These are phyloP conservation scores for Darksidea phi DNA, from an alignment of 495 filamentous ascomycete genomes.

Conservation along the genomic window DNA sequence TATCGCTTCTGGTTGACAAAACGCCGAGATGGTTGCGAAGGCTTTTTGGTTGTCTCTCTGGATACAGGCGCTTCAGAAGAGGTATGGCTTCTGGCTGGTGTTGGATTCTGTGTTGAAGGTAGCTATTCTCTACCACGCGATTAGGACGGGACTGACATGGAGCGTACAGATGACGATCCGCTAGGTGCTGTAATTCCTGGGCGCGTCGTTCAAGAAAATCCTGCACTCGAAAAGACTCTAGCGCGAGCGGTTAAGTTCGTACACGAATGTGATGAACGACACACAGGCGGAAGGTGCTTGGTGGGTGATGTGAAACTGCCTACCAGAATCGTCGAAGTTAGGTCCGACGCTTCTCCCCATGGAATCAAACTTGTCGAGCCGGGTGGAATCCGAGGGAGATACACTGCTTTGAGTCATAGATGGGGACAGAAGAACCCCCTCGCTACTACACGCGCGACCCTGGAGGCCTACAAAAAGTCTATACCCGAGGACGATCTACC, in stretches of 20 bases:
- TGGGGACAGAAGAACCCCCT: conserved; percentile 5
- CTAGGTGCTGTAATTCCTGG: background rate
- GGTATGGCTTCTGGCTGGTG: conserved; percentile 3
- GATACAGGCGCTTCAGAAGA: background rate
- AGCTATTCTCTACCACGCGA: background rate
- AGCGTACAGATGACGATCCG: background rate
- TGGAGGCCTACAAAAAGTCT: background rate
- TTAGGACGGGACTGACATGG: background rate
- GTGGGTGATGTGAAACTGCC: background rate
- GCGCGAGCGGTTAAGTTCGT: background rate
- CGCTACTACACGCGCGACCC: background rate
- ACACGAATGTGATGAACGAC: background rate
- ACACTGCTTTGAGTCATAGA: conserved; percentile 4
- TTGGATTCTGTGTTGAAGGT: conserved; percentile 20
- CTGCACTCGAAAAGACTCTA: background rate
- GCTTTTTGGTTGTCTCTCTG: conserved; percentile 9
- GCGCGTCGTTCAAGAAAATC: conserved; percentile 2
- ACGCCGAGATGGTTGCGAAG: background rate
- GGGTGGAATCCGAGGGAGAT: background rate
- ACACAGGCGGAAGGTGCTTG: background rate
- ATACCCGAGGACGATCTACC: conserved; percentile 2
- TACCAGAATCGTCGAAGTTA: background rate
- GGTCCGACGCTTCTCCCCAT: background rate
- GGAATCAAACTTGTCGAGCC: conserved; percentile 7
- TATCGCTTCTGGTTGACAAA: background rate